Evolutionary conservation across 2,329 filamentous ascomycete genomes (phyloP), one percentile per base, ranked within the genome.

Genomic region (Hypoxylon sp.): DNA sequence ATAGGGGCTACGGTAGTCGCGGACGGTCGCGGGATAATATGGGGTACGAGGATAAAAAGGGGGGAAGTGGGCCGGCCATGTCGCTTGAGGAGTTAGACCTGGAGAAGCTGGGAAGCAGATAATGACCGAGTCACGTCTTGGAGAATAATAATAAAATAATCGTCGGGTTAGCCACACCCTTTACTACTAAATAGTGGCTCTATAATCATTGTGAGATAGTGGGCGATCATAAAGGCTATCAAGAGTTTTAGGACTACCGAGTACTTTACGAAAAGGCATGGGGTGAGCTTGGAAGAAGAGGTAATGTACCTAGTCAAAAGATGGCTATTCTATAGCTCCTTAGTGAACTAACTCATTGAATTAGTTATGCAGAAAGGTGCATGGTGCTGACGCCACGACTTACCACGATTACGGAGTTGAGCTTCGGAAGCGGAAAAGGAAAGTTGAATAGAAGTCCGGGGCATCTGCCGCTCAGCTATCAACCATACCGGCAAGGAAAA

Each of bases 41-140:
- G 11, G n/a, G n/a, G 39, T 19, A 17, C 7, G 54, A 31, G n/a
- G 70, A 70, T 35, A 68, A 62, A 56, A 70, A 65, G 32, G 68
- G 60, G 13, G 63, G 55, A 2, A 55, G 31, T 2, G 59, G 57
- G 21, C 60, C 60, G 13, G 47, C 29, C 6, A 64, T 72, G 4
- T 66, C 65, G 47, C 56, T 74, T 2, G 67, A 72, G 58, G 71
- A 73, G 37, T 31, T 78, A 46, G 71, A 77, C 39, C 52, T 75
- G 37, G 75, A 75, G 61, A 76, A 69, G 55, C 47, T 77, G 19
- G 67, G 75, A 29, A 74, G 74, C 2, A 69, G 72, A 51, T 75
- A 75, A 15, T 35, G 17, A 19, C 31, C 19, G 35, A 21, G 2
- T 7, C 27, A 27, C 6, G 1, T 15, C 1, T n/a, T 46, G 8